Evolutionary conservation across 169 alveolate genomes (phyloP).

Genomic region (Plasmodium gallinaceum): DNA sequence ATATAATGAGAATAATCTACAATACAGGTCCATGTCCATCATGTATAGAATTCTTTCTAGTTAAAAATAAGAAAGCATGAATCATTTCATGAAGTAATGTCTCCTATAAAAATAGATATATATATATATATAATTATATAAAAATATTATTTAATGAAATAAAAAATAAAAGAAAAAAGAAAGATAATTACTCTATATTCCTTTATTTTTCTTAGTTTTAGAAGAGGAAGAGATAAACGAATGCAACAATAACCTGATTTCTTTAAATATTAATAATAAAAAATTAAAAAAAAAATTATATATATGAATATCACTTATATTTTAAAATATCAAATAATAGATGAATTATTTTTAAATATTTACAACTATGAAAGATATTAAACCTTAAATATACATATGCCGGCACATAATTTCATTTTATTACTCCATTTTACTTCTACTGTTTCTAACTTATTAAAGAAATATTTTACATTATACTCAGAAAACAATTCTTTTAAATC

Average conservation of each 20-base stretch:
- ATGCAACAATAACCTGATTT: constrained; percentile 90
- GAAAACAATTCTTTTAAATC: constrained; percentile 88
- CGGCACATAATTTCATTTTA: constrained; percentile 95
- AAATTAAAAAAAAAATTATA: background rate
- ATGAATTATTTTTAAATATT: too few species aligned
- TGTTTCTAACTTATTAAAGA: constrained; percentile 85
- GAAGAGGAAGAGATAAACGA: constrained; percentile 93
- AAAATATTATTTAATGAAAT: background rate
- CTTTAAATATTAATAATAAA: constrained; percentile 27
- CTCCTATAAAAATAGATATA: constrained; percentile 79
- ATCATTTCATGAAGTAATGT: constrained; percentile 97
- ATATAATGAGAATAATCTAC: background rate
- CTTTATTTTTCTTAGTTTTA: constrained; percentile 91
- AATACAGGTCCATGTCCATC: constrained; percentile 93
- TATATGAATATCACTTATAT: background rate
- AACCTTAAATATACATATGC: constrained; percentile 89
- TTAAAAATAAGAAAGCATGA: constrained; percentile 94
- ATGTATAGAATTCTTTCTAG: constrained; percentile 82
- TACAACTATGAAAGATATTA: background rate
- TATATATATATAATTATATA: background rate
- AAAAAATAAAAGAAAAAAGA: background rate
- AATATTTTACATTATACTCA: constrained; percentile 88
- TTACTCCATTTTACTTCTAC: constrained; percentile 92
- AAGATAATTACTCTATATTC: constrained; percentile 85
- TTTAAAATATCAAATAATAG: too few species aligned